Evolutionary conservation across 495 filamentous ascomycete species (phyloP), one percentile per base, ranked within the genome.

Genomic region (Penicillium alfredii): DNA sequence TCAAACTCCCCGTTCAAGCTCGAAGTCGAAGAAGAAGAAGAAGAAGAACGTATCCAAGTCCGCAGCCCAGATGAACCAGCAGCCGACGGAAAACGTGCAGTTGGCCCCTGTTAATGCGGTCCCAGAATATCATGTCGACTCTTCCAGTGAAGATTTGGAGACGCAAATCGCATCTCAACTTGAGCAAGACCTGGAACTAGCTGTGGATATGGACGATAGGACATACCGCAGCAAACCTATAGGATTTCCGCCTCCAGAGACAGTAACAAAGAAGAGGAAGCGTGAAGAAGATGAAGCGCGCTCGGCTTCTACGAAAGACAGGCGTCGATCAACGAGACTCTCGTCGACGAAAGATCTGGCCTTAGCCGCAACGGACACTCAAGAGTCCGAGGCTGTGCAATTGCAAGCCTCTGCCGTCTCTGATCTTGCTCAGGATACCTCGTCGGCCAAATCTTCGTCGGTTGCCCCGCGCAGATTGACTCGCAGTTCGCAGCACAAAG

Each of bases 131-230:
- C 28, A 42, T 15, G 30, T 50, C 8, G 60, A 65, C 28, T 63
- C 58, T 15, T 56, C 44, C 7, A 57, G 57, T 11, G 67, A 71
- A 33, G 68, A 70, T 13, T 51, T 61, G 44, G 66, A 71, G 8
- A 51, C 58, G 5, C 64, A 69, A 36, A 52, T 64, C 21, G 62
- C 64, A 8, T 72, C 66, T 26, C 68, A 72, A 36, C 52, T 72
- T 6, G 61, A 59, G 32, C 55, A 66, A 34, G 68, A 72, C 35
- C 42, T 70, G 20, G 64, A 60, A 15, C 40, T 54, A 14, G 63
- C 63, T 8, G 53, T 58, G 8, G 59, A 65, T 38, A 24, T 50
- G 30, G 21, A 47, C 28, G 47, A 34, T 7, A 44, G 33, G 7
- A 13, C 8, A 25, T 7, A 23, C 29, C 40, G 13, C 30, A 30